Percentiles rank a stretch among this genome's conserved stretches.
Evolutionary conservation across 306 rosid species (phyloP).

Genomic region (Inga oerstediana): DNA sequence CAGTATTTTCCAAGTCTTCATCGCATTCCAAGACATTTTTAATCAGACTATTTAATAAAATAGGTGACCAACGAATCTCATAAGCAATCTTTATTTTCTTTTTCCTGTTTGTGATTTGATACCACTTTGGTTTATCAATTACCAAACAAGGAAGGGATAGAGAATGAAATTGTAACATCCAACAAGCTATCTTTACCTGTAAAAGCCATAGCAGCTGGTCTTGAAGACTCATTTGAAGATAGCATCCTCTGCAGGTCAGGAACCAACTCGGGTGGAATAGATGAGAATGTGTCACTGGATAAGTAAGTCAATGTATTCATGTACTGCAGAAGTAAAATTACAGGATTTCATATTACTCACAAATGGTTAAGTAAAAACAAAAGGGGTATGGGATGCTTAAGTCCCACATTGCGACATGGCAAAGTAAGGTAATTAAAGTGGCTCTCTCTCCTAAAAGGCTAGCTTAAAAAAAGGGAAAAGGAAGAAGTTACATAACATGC

Average conservation of each 20-base stretch:
- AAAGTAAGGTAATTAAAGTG: too few species aligned
- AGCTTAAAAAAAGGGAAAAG: too few species aligned
- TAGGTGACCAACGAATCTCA: not conserved
- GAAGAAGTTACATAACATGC: too few species aligned
- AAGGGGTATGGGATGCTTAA: too few species aligned
- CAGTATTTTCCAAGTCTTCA: not conserved
- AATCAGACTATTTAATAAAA: not conserved
- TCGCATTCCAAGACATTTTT: not conserved
- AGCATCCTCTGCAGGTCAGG: constrained; percentile 94
- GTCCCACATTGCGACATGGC: too few species aligned
- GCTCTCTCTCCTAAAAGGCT: too few species aligned
- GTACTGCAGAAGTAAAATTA: constrained; percentile 67
- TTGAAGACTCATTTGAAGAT: constrained; percentile 80
- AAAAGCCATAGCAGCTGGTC: constrained; percentile 88
- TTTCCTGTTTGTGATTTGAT: constrained; percentile 2
- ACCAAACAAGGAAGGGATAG: constrained; percentile 21
- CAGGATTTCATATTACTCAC: constrained; percentile 33
- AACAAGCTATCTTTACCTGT: constrained; percentile 59
- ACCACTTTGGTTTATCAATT: not conserved
- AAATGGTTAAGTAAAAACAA: constrained; percentile 24
- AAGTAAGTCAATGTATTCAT: constrained; percentile 92
- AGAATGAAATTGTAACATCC: constrained; percentile 15
- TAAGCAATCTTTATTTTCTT: constrained; percentile 7
- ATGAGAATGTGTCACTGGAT: constrained; percentile 85
- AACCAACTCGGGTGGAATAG: constrained; percentile 83